phyloP scores from a whole-genome alignment of 2,329 filamentous ascomycete species.

The Botryotinia convoluta region DNA sequence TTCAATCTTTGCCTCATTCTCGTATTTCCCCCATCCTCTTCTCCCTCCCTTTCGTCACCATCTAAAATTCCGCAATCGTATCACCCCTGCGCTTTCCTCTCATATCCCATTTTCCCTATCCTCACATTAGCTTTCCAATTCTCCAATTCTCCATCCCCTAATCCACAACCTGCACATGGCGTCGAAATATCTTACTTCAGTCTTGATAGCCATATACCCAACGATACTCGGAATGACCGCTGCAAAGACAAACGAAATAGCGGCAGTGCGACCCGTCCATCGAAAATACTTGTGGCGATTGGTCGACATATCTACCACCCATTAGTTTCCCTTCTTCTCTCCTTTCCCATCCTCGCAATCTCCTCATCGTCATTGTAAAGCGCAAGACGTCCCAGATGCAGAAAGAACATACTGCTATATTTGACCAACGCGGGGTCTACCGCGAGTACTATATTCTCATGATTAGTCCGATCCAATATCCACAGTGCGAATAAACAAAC shows the following conservation, averaged over 20 bases:
- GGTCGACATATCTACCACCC: slow-evolving; percentile 62
- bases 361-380: background rate
- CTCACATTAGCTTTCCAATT: slow-evolving; percentile 28
- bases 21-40: slow-evolving; percentile 19
- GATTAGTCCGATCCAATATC: slow-evolving; percentile 17
- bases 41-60: slow-evolving; percentile 18
- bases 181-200: slow-evolving; percentile 67
- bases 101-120: slow-evolving; percentile 79
- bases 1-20: background rate
- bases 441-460: slow-evolving; percentile 32
- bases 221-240: slow-evolving; percentile 68
- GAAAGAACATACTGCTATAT: slow-evolving; percentile 49
- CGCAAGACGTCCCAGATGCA: background rate
- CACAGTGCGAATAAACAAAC: slow-evolving; percentile 36
- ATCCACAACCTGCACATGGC: background rate
- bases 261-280: slow-evolving; percentile 82
- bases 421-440: slow-evolving; percentile 51
- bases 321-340: background rate
- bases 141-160: slow-evolving; percentile 11
- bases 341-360: background rate
- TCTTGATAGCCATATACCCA: slow-evolving; percentile 71
- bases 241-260: slow-evolving; percentile 75
- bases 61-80: slow-evolving; percentile 72
- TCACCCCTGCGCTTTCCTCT: slow-evolving; percentile 88
- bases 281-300: slow-evolving; percentile 94